A percentile compares a stretch with the other conserved stretches of the same genome.
Conservation (phyloP, 345 rosid genomes). For the Garcia nutans region DNA sequence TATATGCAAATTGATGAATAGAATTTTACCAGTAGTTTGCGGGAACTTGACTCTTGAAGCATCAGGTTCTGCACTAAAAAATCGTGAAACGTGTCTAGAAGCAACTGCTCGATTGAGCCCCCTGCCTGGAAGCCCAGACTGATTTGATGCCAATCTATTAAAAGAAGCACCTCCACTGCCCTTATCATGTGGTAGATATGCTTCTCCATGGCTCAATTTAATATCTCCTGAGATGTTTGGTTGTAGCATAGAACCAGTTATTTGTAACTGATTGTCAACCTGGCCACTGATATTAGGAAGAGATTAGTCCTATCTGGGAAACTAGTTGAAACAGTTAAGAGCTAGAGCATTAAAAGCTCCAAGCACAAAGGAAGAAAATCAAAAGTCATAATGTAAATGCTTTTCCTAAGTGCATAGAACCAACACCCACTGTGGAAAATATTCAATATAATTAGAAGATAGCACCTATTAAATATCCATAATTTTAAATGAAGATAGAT, state of each 20-base stretch:
- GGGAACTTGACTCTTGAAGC: slow-evolving; percentile 57
- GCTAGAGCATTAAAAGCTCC: background rate
- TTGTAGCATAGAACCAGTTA: slow-evolving; percentile 90
- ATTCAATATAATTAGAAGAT: background rate
- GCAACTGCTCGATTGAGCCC: slow-evolving; percentile 77
- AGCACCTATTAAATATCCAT: background rate
- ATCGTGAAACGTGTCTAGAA: slow-evolving; percentile 80
- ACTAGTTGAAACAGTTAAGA: background rate
- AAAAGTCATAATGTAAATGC: background rate
- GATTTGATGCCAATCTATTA: slow-evolving; percentile 68
- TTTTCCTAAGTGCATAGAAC: background rate
- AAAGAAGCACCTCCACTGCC: slow-evolving; percentile 75
- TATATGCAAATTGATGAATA: slow-evolving; percentile 13
- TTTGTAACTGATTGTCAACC: slow-evolving; percentile 89
- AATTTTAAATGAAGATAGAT: background rate
- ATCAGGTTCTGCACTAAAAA: slow-evolving; percentile 66
- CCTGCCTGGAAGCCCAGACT: slow-evolving; percentile 62
- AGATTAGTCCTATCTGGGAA: background rate
- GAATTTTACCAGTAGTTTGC: slow-evolving; percentile 54
- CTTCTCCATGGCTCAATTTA: slow-evolving; percentile 95
- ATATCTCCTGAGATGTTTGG: slow-evolving; percentile 94
- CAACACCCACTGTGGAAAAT: slow-evolving; percentile 7
- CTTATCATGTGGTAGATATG: slow-evolving; percentile 96
- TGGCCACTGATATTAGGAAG: slow-evolving; percentile 70
- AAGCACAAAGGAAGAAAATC: background rate